phyloP scores from a whole-genome alignment of 257 asterid species.

The Primulina tabacum region DNA sequence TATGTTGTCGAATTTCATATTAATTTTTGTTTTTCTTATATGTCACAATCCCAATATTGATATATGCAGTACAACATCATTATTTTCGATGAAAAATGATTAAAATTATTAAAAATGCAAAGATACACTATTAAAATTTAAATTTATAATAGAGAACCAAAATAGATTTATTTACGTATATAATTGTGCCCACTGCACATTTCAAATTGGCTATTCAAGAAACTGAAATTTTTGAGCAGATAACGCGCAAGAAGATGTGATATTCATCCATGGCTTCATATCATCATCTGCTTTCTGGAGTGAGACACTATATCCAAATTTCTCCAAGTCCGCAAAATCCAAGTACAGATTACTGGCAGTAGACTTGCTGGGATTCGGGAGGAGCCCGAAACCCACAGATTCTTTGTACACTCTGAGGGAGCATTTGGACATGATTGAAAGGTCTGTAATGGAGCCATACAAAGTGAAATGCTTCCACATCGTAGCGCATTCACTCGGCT shows the following conservation, averaged over 20 bases:
- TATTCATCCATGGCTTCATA: slow-evolving; percentile 92
- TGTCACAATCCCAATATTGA: no score
- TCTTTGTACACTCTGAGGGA: slow-evolving; percentile 77
- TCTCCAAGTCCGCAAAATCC: slow-evolving; percentile 57
- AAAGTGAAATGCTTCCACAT: slow-evolving; percentile 81
- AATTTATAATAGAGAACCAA: no score
- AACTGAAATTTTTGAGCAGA: slow-evolving; percentile 27
- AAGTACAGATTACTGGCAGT: slow-evolving; percentile 81
- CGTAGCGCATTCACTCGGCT: slow-evolving; percentile 92
- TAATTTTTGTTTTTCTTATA: no score
- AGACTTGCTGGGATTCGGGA: slow-evolving; percentile 87
- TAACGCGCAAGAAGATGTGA: slow-evolving; percentile 67
- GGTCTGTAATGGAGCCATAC: slow-evolving; percentile 64
- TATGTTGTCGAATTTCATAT: no score
- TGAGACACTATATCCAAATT: slow-evolving; percentile 81
- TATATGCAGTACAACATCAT: no score
- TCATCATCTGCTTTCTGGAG: slow-evolving; percentile 93
- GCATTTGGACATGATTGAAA: slow-evolving; percentile 90
- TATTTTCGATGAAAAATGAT: no score
- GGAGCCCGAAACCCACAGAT: slow-evolving; percentile 87
- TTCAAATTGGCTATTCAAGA: not conserved
- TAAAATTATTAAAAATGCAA: no score
- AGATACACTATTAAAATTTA: no score
- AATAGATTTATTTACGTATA: not conserved
- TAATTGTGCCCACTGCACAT: not conserved